Conservation (phyloP, 805 yeast species). For the Cyberlindnera xylosilytica region DNA sequence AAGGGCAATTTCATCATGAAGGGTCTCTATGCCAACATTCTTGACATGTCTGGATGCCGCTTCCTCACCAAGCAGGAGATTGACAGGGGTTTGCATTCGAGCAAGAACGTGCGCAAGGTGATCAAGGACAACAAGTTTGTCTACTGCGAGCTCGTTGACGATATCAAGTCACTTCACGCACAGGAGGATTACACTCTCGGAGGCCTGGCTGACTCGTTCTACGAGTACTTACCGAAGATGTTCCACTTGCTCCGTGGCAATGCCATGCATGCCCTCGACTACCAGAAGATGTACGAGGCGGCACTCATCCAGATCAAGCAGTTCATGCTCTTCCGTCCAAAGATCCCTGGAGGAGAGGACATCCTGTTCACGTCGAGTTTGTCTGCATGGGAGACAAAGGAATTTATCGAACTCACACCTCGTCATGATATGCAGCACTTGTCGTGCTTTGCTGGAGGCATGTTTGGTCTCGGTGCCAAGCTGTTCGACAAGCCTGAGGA, state of each 20-base stretch:
- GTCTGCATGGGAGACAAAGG: constrained; percentile 23
- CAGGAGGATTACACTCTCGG: constrained; percentile 34
- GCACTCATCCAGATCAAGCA: constrained; percentile 37
- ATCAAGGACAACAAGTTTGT: constrained; percentile 30
- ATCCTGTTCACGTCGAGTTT: constrained; percentile 30
- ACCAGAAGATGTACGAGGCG: constrained; percentile 32
- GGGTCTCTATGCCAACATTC: constrained; percentile 40
- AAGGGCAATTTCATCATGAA: constrained; percentile 34
- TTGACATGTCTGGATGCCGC: constrained; percentile 53
- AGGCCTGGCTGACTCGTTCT: constrained; percentile 43
- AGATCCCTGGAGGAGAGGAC: constrained; percentile 38
- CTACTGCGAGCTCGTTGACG: constrained; percentile 32
- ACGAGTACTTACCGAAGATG: constrained; percentile 48
- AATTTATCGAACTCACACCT: constrained; percentile 19
- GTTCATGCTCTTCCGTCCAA: constrained; percentile 43
- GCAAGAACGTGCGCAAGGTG: constrained; percentile 36
- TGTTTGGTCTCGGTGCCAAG: constrained; percentile 46
- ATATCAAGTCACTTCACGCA: constrained; percentile 16
- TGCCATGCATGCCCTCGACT: constrained; percentile 27
- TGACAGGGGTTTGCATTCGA: constrained; percentile 31
- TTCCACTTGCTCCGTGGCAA: constrained; percentile 40
- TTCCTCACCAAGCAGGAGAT: constrained; percentile 29
- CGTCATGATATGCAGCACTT: constrained; percentile 43
- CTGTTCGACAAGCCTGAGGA: constrained; percentile 36
- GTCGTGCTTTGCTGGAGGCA: constrained; percentile 53